A percentile compares a stretch with the other conserved stretches of the same genome.
Evolutionary conservation across 2,329 filamentous ascomycete species (phyloP).

Genomic region (Fusarium incarnatum): DNA sequence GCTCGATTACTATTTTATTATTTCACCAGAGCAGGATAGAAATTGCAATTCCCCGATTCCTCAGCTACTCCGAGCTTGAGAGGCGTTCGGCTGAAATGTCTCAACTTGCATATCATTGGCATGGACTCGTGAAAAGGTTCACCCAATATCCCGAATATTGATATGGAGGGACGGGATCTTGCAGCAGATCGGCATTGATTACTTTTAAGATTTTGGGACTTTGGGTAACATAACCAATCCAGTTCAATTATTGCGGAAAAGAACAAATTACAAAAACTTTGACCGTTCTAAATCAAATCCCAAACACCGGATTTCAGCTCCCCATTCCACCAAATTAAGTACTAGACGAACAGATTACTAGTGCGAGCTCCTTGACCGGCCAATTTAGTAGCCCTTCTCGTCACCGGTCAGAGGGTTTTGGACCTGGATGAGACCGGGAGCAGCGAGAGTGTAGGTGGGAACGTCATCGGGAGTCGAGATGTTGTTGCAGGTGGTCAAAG

Average conservation of each 20-base stretch:
- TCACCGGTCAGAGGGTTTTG: slow-evolving; percentile 18
- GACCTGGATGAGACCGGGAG: slow-evolving; percentile 51
- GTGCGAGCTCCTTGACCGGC: not conserved
- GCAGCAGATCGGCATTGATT: slow-evolving; percentile 5
- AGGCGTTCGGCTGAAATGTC: not conserved
- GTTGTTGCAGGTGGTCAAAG: slow-evolving; percentile 43
- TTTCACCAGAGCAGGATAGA: not conserved
- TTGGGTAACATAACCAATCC: not conserved
- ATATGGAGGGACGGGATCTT: slow-evolving; percentile 28
- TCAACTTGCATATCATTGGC: slow-evolving; percentile 1
- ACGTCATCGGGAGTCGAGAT: slow-evolving; percentile 44
- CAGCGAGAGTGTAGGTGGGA: slow-evolving; percentile 44
- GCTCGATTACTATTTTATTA: not conserved
- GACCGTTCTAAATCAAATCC: not conserved
- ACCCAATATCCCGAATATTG: slow-evolving; percentile 9
- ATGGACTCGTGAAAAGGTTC: not conserved
- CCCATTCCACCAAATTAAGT: not conserved
- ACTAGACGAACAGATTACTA: slow-evolving; percentile 1
- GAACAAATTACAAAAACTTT: not conserved
- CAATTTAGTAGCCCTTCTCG: slow-evolving; percentile 1
- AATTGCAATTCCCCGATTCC: not conserved
- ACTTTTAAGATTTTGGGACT: not conserved
- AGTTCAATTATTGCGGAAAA: slow-evolving; percentile 5
- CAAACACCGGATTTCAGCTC: not conserved
- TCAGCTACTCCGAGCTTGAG: not conserved